Conservation (phyloP, 1,284 basidiomycete genomes). For the Amylostereum chailletii region DNA sequence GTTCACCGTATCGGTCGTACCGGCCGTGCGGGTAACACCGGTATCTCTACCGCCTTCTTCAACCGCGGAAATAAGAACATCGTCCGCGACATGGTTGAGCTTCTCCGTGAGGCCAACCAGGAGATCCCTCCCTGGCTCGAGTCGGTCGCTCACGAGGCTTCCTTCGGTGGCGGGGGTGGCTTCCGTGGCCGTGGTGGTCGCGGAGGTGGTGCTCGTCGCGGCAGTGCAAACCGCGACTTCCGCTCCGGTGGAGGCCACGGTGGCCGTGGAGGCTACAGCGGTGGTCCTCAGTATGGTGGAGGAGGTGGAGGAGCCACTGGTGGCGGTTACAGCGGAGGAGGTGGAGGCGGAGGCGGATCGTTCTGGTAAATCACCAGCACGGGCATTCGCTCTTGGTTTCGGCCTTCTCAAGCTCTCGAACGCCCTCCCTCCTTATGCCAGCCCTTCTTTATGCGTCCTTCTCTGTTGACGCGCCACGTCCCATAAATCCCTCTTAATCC, state of each 20-base stretch:
- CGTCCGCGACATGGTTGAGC: slow-evolving; percentile 84
- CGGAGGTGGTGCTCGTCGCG: slow-evolving; percentile 51
- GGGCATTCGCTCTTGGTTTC: slow-evolving; percentile 23
- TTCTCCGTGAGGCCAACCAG: slow-evolving; percentile 95
- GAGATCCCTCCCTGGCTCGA: slow-evolving; percentile 93
- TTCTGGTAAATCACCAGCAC: slow-evolving; percentile 33
- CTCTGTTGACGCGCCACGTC: slow-evolving; percentile 9
- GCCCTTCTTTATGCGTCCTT: slow-evolving; percentile 4
- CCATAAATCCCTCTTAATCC: slow-evolving; percentile 16
- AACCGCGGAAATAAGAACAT: slow-evolving; percentile 91
- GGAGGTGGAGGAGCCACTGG: slow-evolving; percentile 19
- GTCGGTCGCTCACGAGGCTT: slow-evolving; percentile 75
- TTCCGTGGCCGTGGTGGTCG: slow-evolving; percentile 47
- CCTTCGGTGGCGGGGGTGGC: slow-evolving; percentile 53
- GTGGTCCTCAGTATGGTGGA: slow-evolving; percentile 18
- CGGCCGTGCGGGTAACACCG: slow-evolving; percentile 98
- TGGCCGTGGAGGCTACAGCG: slow-evolving; percentile 20
- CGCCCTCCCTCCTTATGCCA: slow-evolving; percentile 4
- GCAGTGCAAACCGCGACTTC: slow-evolving; percentile 41
- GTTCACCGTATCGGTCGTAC: slow-evolving; percentile 99
- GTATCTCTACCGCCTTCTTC: slow-evolving; percentile 91
- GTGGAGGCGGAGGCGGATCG: slow-evolving; percentile 28
- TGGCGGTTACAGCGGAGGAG: slow-evolving; percentile 30
- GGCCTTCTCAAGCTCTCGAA: slow-evolving; percentile 6
- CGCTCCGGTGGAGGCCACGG: slow-evolving; percentile 31